A percentile compares a stretch with the other conserved stretches of the same genome.
These are phyloP conservation scores for Plantago coronopus DNA, from an alignment of 305 asterid species.

Conservation along the genomic window DNA sequence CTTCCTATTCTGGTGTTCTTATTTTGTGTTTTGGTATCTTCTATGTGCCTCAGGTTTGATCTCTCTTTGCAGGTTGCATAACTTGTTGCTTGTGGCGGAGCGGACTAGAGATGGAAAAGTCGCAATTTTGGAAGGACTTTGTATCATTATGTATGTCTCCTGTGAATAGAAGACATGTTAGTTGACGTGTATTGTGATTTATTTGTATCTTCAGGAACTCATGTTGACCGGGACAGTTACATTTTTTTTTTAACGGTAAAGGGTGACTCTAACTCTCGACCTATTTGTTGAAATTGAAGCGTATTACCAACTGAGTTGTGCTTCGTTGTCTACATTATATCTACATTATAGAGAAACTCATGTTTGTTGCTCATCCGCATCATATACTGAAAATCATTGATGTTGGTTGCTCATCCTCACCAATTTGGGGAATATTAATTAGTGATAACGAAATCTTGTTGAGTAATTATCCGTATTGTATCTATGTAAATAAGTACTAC, in stretches of 20 bases:
- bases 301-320: too few relatives aligned
- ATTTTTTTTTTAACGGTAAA: too few relatives aligned
- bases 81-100: constrained; percentile 12
- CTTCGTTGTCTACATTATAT: too few relatives aligned
- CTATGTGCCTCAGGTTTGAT: background rate
- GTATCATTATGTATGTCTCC: background rate
- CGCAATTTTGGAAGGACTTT: constrained; percentile 17
- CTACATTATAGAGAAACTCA: too few relatives aligned
- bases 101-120: constrained; percentile 10
- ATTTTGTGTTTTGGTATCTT: background rate
- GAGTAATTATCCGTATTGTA: too few relatives aligned
- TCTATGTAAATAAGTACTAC: too few relatives aligned
- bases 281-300: too few relatives aligned
- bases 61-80: constrained; percentile 15
- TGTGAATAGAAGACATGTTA: constrained; percentile 10
- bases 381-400: too few relatives aligned
- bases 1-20: background rate
- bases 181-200: constrained; percentile 1
- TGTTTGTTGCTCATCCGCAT: too few relatives aligned
- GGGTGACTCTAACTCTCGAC: background rate
- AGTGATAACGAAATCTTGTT: too few relatives aligned
- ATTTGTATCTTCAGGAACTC: background rate
- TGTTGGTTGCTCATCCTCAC: too few relatives aligned
- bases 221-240: background rate
- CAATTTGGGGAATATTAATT: too few relatives aligned